phyloP scores from a whole-genome alignment of 2,329 filamentous ascomycete genomes.

The Aspergillus intermedius region DNA sequence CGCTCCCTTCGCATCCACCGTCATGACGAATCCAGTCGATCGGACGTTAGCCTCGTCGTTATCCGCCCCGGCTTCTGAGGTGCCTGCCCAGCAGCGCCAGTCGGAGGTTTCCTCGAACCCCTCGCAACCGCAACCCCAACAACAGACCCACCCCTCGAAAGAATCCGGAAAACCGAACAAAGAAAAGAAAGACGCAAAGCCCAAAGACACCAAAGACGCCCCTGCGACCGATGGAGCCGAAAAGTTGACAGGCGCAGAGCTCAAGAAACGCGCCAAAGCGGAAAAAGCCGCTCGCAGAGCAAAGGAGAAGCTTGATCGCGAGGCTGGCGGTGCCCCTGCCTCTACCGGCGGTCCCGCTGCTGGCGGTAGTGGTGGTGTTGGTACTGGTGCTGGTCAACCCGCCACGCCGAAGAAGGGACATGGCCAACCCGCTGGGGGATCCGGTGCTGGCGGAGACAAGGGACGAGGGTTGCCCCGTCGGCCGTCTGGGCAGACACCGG shows the following conservation, averaged over 20 bases:
- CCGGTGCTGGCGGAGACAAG: slow-evolving; percentile 15
- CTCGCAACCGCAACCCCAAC: slow-evolving; percentile 12
- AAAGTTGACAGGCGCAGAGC: slow-evolving; percentile 53
- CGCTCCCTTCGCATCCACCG: slow-evolving; percentile 14
- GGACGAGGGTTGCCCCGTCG: slow-evolving; percentile 27
- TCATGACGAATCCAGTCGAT: slow-evolving; percentile 22
- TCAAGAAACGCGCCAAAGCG: slow-evolving; percentile 84
- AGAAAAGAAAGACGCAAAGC: slow-evolving; percentile 17
- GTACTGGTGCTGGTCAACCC: slow-evolving; percentile 5
- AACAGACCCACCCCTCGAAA: slow-evolving; percentile 18
- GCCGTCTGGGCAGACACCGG: slow-evolving; percentile 32
- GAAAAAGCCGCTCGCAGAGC: slow-evolving; percentile 85
- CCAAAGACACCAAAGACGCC: slow-evolving; percentile 15
- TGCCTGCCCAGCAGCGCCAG: slow-evolving; percentile 12
- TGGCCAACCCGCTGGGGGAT: slow-evolving; percentile 18
- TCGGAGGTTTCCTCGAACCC: slow-evolving; percentile 4
- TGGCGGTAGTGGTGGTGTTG: slow-evolving; percentile 18
- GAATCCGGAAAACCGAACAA: slow-evolving; percentile 19
- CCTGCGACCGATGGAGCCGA: slow-evolving; percentile 23
- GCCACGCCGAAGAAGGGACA: slow-evolving; percentile 28
- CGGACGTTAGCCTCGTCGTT: slow-evolving; percentile 13
- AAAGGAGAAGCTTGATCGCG: slow-evolving; percentile 55
- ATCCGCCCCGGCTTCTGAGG: slow-evolving; percentile 10
- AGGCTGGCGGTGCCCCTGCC: slow-evolving; percentile 38
- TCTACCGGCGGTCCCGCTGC: slow-evolving; percentile 31